Conservation (phyloP, 192 early-diverging fungal species). For the Umbelopsis sp. region DNA sequence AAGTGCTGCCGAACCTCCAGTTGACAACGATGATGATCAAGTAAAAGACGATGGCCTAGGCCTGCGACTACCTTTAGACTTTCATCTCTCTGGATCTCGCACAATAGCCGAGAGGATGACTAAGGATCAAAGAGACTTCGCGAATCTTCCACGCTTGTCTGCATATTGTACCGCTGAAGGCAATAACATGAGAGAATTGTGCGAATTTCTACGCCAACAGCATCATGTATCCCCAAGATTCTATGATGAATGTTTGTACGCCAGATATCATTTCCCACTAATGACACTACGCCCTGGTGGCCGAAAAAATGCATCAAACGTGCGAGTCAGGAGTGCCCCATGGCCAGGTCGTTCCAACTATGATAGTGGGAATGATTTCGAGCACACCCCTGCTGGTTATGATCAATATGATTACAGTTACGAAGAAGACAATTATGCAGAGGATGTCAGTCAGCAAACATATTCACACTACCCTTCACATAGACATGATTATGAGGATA, state of each 20-base stretch:
- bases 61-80: neutral
- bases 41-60: neutral
- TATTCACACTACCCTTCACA: slow-evolving; percentile 16
- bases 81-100: slow-evolving; percentile 31
- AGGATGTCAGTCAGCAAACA: slow-evolving; percentile 11
- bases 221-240: slow-evolving; percentile 55
- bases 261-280: slow-evolving; percentile 57
- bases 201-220: slow-evolving; percentile 44
- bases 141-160: slow-evolving; percentile 60
- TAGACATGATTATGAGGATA: neutral
- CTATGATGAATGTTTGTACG: slow-evolving; percentile 59
- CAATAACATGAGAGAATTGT: slow-evolving; percentile 47
- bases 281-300: slow-evolving; percentile 37
- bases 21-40: slow-evolving; percentile 28
- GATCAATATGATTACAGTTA: slow-evolving; percentile 17
- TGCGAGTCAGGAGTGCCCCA: slow-evolving; percentile 29
- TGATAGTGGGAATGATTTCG: neutral
- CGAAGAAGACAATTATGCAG: slow-evolving; percentile 31
- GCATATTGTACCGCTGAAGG: slow-evolving; percentile 79
- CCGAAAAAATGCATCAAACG: slow-evolving; percentile 31
- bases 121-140: slow-evolving; percentile 51
- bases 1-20: slow-evolving; percentile 15
- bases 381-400: neutral
- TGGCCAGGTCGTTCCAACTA: neutral
- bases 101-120: slow-evolving; percentile 57